These are phyloP conservation scores for Paxillus rubicundulus DNA, from an alignment of 768 basidiomycete genomes.

Conservation along the genomic window DNA sequence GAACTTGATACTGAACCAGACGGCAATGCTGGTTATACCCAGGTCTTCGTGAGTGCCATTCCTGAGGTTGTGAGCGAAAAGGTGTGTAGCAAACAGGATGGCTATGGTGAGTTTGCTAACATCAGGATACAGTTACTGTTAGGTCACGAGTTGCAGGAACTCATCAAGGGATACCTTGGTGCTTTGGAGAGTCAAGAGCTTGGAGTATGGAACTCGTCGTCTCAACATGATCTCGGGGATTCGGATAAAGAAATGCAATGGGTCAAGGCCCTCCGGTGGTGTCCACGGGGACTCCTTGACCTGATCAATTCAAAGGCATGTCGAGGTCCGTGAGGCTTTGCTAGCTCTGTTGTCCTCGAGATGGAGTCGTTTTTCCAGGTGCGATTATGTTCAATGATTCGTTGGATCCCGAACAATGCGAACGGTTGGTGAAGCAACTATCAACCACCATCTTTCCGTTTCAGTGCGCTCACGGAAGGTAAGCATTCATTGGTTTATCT, in stretches of 20 bases:
- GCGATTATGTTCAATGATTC: conserved; percentile 97
- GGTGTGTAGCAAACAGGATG: conserved; percentile 30
- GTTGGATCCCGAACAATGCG: conserved; percentile 65
- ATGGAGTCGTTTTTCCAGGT: conserved; percentile 45
- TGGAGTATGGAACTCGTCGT: conserved; percentile 15
- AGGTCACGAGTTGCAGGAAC: conserved; percentile 69
- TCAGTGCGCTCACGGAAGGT: conserved; percentile 96
- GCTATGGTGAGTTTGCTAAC: conserved; percentile 8
- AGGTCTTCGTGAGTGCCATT: conserved; percentile 59
- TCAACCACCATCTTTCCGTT: conserved; percentile 80
- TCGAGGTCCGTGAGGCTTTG: conserved; percentile 56
- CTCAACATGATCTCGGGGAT: conserved; percentile 8
- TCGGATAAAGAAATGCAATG: conserved; percentile 40
- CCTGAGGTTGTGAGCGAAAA: conserved; percentile 75
- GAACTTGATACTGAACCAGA: conserved; percentile 14
- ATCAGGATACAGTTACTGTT: conserved; percentile 48
- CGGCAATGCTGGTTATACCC: conserved; percentile 46
- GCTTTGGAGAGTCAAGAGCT: conserved; percentile 52
- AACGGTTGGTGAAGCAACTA: conserved; percentile 63
- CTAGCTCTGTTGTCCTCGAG: not conserved
- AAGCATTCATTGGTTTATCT: not conserved
- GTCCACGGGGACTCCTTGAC: conserved; percentile 79
- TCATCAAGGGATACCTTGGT: conserved; percentile 71
- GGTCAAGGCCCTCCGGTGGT: conserved; percentile 74
- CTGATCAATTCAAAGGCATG: conserved; percentile 95